Evolutionary conservation across 306 rosid genomes (phyloP).

Genomic region (Lablab purpureus): DNA sequence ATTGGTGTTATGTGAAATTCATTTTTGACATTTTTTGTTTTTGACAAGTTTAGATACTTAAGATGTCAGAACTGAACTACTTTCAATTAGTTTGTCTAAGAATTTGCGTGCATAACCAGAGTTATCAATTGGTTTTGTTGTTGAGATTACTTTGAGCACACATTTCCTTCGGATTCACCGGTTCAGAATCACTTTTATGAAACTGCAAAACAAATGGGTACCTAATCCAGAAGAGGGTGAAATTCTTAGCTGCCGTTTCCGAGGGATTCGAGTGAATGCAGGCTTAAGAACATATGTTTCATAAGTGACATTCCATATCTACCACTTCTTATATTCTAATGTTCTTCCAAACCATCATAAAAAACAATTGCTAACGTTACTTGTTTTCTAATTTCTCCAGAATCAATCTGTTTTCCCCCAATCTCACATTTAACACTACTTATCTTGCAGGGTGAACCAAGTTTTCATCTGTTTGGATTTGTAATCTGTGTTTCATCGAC

Average conservation of each 20-base stretch:
- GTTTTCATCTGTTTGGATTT: conserved; percentile 59
- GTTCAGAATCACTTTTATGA: background rate
- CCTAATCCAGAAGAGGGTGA: background rate
- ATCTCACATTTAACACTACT: conserved; percentile 26
- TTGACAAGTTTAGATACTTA: background rate
- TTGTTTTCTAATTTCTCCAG: conserved; percentile 4
- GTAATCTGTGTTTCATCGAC: conserved; percentile 54
- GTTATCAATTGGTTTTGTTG: background rate
- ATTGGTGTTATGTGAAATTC: background rate
- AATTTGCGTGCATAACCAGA: background rate
- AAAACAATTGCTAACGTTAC: conserved; percentile 23
- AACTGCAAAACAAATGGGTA: background rate
- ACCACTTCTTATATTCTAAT: background rate
- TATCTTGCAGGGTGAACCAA: conserved; percentile 56
- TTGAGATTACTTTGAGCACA: background rate
- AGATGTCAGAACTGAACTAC: background rate
- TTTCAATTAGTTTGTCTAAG: background rate
- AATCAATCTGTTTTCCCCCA: background rate
- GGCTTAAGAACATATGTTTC: background rate
- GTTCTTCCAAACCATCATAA: background rate
- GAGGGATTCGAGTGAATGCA: background rate
- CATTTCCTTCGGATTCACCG: background rate
- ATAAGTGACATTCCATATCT: background rate
- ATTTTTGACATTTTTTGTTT: background rate
- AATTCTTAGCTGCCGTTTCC: background rate